Evolutionary conservation across 1,284 basidiomycete genomes (phyloP).

Genomic region (Malassezia dermatis): DNA sequence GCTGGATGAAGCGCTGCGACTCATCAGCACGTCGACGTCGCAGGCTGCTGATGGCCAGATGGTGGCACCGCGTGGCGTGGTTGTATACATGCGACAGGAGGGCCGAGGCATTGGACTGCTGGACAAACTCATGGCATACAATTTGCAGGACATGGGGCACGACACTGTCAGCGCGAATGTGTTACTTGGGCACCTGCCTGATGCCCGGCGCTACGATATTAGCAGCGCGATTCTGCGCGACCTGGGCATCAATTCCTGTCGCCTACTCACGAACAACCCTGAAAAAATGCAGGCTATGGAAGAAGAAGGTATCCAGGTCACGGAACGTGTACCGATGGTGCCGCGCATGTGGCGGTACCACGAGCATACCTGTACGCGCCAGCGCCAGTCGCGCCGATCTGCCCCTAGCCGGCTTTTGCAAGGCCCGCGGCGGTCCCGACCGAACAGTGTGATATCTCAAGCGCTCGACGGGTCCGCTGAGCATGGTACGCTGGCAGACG

Average conservation of each 20-base stretch:
- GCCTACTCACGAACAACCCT: conserved; percentile 91
- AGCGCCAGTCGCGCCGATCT: conserved; percentile 3
- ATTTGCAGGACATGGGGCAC: conserved; percentile 92
- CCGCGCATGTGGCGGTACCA: conserved; percentile 68
- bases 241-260: conserved; percentile 61
- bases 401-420: conserved; percentile 1
- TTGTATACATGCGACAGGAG: conserved; percentile 94
- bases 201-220: conserved; percentile 84
- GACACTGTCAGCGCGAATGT: conserved; percentile 97
- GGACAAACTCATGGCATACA: conserved; percentile 94
- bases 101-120: conserved; percentile 94
- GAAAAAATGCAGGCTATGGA: conserved; percentile 85
- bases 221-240: conserved; percentile 82
- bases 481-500: conserved; percentile 6
- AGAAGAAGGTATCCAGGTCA: conserved; percentile 68
- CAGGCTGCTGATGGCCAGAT: not conserved
- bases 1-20: conserved; percentile 85
- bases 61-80: conserved; percentile 57
- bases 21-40: conserved; percentile 55
- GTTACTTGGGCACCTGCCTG: conserved; percentile 84
- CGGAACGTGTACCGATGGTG: conserved; percentile 84
- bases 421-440: not conserved
- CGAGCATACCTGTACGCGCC: not conserved
- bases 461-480: conserved; percentile 12
- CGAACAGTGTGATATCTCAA: conserved; percentile 20